Evolutionary conservation across 805 yeast genomes (phyloP).

Genomic region (Starmerella vaccinii): DNA sequence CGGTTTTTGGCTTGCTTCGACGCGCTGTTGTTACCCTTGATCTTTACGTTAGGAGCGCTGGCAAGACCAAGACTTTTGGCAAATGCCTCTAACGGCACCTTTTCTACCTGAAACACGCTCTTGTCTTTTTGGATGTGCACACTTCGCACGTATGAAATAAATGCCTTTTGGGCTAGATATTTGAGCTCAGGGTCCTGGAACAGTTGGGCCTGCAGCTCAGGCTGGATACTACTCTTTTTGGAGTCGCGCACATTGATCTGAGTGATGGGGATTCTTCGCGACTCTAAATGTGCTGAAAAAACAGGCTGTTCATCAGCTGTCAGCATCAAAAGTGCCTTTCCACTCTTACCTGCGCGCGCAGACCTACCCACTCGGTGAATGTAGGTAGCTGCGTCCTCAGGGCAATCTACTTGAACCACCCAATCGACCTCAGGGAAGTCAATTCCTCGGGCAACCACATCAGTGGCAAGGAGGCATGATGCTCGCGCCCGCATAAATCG

Average conservation of each 20-base stretch:
- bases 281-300: constrained; percentile 52
- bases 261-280: constrained; percentile 58
- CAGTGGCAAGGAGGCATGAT: constrained; percentile 79
- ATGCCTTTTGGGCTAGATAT: constrained; percentile 91
- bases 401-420: constrained; percentile 89
- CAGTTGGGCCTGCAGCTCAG: constrained; percentile 79
- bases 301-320: constrained; percentile 69
- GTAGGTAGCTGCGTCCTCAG: constrained; percentile 81
- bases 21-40: constrained; percentile 35
- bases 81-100: constrained; percentile 67
- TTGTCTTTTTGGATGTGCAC: constrained; percentile 80
- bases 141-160: constrained; percentile 80
- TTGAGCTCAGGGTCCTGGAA: constrained; percentile 87
- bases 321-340: constrained; percentile 72
- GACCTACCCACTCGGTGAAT: constrained; percentile 86
- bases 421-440: constrained; percentile 91
- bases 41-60: constrained; percentile 87
- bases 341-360: constrained; percentile 77
- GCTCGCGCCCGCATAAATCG: constrained; percentile 70
- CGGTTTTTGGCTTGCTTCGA: constrained; percentile 47
- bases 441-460: constrained; percentile 82
- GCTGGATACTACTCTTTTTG: constrained; percentile 61
- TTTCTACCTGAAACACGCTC: constrained; percentile 67
- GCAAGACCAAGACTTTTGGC: constrained; percentile 89
- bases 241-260: constrained; percentile 65